These are phyloP conservation scores for Phytophthora cactorum DNA, from an alignment of 352 stramenopile genomes.

Conservation along the genomic window DNA sequence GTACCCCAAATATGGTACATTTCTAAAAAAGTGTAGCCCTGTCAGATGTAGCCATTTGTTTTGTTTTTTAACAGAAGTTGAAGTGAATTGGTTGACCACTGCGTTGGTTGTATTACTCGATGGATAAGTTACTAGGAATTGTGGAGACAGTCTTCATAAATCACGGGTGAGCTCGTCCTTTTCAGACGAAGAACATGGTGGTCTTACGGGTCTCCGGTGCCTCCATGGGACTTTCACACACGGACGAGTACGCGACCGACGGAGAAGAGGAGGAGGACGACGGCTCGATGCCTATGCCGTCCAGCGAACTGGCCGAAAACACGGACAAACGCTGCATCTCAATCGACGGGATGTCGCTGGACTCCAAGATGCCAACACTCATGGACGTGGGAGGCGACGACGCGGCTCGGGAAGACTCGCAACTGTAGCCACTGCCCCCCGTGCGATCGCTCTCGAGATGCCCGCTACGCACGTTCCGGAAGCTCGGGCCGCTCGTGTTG, in stretches of 20 bases:
- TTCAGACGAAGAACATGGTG: slow-evolving; percentile 68
- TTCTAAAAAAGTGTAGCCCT: too few relatives aligned
- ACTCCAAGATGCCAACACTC: slow-evolving; percentile 17
- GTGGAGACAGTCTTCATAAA: slow-evolving; percentile 11
- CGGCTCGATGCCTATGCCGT: slow-evolving; percentile 41
- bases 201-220: slow-evolving; percentile 40
- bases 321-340: slow-evolving; percentile 55
- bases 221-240: slow-evolving; percentile 58
- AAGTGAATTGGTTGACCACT: too few relatives aligned
- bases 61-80: not conserved
- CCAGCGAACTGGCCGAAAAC: slow-evolving; percentile 50
- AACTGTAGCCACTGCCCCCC: slow-evolving; percentile 27
- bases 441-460: slow-evolving; percentile 5
- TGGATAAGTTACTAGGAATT: slow-evolving; percentile 29
- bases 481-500: slow-evolving; percentile 26
- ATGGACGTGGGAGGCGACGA: slow-evolving; percentile 27
- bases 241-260: slow-evolving; percentile 69
- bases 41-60: too few relatives aligned
- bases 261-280: slow-evolving; percentile 52
- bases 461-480: slow-evolving; percentile 15
- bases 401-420: slow-evolving; percentile 24
- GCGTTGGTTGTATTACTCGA: slow-evolving; percentile 3
- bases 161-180: slow-evolving; percentile 3
- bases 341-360: slow-evolving; percentile 30
- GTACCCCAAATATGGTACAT: slow-evolving; percentile 2